Percentiles rank a stretch among this genome's conserved stretches.
These are phyloP conservation scores for Ophiostoma sp. DNA, from an alignment of 2,329 filamentous ascomycete genomes.

Conservation along the genomic window DNA sequence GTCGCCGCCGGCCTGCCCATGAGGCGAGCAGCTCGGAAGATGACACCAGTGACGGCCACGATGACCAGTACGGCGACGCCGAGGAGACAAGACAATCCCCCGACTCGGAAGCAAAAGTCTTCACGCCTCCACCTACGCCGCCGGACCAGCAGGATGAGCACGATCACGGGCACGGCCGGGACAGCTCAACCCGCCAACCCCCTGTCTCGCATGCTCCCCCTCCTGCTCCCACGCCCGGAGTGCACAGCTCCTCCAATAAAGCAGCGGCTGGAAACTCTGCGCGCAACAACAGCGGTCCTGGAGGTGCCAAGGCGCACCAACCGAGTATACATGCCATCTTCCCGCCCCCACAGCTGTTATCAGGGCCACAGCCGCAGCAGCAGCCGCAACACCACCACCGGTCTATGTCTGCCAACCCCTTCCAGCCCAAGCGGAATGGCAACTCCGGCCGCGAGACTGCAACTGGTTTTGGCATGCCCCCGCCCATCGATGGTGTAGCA, in stretches of 20 bases:
- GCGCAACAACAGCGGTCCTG: neutral
- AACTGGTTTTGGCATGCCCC: slow-evolving; percentile 5
- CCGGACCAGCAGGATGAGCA: slow-evolving; percentile 10
- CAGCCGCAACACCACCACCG: slow-evolving; percentile 3
- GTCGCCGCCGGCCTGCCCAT: slow-evolving; percentile 2
- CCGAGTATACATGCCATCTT: neutral
- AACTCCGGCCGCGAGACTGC: neutral
- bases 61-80: slow-evolving; percentile 5
- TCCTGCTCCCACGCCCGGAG: neutral
- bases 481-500: neutral
- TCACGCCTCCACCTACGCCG: slow-evolving; percentile 8
- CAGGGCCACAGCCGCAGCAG: neutral
- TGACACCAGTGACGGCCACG: neutral
- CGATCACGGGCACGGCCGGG: neutral
- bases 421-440: slow-evolving; percentile 1
- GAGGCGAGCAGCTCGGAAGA: neutral
- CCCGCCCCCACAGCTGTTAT: neutral
- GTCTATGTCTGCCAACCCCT: slow-evolving; percentile 16
- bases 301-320: neutral
- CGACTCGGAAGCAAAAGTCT: slow-evolving; percentile 4
- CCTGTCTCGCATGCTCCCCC: neutral
- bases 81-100: neutral
- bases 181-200: neutral
- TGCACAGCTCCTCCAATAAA: neutral
- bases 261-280: neutral